phyloP scores from a whole-genome alignment of 2,329 filamentous ascomycete species.

The Colletotrichum tropicicola region DNA sequence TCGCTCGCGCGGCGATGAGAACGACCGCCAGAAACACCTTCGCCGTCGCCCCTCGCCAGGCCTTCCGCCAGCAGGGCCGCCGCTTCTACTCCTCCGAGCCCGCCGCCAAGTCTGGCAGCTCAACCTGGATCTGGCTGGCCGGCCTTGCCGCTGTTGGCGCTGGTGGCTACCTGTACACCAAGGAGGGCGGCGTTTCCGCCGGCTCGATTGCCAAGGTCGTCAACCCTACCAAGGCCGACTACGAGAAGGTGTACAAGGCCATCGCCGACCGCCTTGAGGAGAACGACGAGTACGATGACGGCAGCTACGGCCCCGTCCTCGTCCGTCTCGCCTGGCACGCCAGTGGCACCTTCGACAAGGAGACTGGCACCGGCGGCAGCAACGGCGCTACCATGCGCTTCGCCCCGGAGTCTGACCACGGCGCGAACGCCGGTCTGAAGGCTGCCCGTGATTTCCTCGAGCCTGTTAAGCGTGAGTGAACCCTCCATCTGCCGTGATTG shows the following conservation, averaged over 20 bases:
- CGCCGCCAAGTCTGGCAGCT: slow-evolving; percentile 58
- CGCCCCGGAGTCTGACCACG: slow-evolving; percentile 86
- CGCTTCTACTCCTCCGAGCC: slow-evolving; percentile 83
- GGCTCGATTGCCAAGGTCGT: slow-evolving; percentile 60
- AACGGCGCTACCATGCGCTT: slow-evolving; percentile 99
- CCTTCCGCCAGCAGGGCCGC: slow-evolving; percentile 77
- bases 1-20: slow-evolving; percentile 67
- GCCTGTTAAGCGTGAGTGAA: slow-evolving; percentile 79
- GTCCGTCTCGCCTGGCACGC: slow-evolving; percentile 94
- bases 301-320: slow-evolving; percentile 92
- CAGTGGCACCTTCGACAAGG: slow-evolving; percentile 90
- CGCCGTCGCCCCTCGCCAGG: slow-evolving; percentile 67
- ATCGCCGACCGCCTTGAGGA: slow-evolving; percentile 84
- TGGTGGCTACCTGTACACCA: slow-evolving; percentile 74
- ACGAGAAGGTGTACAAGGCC: slow-evolving; percentile 93
- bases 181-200: slow-evolving; percentile 59
- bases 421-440: slow-evolving; percentile 91
- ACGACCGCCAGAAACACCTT: slow-evolving; percentile 67
- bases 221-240: slow-evolving; percentile 83
- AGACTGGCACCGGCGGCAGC: slow-evolving; percentile 88
- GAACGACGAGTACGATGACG: slow-evolving; percentile 95
- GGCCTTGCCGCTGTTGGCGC: slow-evolving; percentile 67
- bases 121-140: slow-evolving; percentile 63
- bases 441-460: slow-evolving; percentile 91
- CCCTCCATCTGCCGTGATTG: slow-evolving; percentile 11